Percentiles rank a stretch among this genome's conserved stretches.
These are phyloP conservation scores for Barbarea vulgaris DNA, from an alignment of 345 rosid species.

Conservation along the genomic window DNA sequence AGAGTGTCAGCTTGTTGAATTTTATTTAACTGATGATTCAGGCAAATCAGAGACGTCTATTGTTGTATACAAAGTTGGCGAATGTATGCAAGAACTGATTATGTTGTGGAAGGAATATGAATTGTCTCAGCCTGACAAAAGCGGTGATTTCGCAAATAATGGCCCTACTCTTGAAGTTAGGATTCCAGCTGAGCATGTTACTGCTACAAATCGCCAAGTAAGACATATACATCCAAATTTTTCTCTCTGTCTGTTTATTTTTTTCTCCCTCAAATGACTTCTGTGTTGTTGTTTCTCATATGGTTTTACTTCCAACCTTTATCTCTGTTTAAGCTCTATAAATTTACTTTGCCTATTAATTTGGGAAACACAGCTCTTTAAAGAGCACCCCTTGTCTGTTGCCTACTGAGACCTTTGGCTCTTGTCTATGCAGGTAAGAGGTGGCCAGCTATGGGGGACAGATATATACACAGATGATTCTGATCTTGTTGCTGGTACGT, in stretches of 20 bases:
- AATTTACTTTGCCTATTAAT: not conserved
- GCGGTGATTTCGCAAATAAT: conserved; percentile 60
- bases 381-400: conserved; percentile 17
- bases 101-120: conserved; percentile 91
- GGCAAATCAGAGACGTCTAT: conserved; percentile 86
- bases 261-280: conserved; percentile 14
- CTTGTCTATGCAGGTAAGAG: conserved; percentile 71
- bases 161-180: conserved; percentile 97
- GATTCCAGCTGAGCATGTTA: conserved; percentile 96
- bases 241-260: not conserved
- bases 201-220: conserved; percentile 99
- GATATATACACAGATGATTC: conserved; percentile 97
- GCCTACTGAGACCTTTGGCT: conserved; percentile 15
- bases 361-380: not conserved
- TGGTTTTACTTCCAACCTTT: not conserved
- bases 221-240: conserved; percentile 32
- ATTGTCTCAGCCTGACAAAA: conserved; percentile 69
- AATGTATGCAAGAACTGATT: conserved; percentile 98
- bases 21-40: conserved; percentile 49
- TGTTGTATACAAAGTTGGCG: conserved; percentile 96
- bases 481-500: conserved; percentile 96
- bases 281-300: conserved; percentile 5
- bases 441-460: conserved; percentile 99
- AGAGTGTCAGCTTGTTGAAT: conserved; percentile 15
- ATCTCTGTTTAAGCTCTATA: conserved; percentile 1